Conservation (phyloP, 1,284 basidiomycete species). For the Fomitopsis pinicola region DNA sequence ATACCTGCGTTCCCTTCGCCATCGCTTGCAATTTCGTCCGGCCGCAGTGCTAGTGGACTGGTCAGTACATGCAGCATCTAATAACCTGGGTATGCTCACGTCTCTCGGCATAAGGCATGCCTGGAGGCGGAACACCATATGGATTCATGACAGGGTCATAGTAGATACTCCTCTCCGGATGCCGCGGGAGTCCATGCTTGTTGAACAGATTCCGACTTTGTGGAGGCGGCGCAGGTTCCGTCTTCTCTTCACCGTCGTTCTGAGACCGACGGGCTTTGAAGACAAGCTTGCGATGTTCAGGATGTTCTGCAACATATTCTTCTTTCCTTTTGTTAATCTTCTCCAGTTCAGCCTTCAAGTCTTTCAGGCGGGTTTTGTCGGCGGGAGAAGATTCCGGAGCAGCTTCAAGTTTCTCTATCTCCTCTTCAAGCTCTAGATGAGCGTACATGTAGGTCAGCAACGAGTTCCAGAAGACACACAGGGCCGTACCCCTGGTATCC, state of each 20-base stretch:
- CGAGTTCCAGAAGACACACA: neutral
- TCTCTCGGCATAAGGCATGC: slow-evolving; percentile 90
- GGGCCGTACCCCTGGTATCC: slow-evolving; percentile 65
- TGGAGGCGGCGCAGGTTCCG: slow-evolving; percentile 28
- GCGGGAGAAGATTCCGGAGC: slow-evolving; percentile 36
- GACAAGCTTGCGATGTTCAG: slow-evolving; percentile 80
- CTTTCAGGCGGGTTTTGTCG: slow-evolving; percentile 53
- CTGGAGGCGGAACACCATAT: slow-evolving; percentile 92
- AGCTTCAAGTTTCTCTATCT: slow-evolving; percentile 60
- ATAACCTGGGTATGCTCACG: slow-evolving; percentile 43
- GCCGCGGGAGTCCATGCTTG: slow-evolving; percentile 76
- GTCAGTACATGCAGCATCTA: neutral
- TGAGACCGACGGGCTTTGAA: slow-evolving; percentile 48
- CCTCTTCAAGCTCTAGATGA: slow-evolving; percentile 62
- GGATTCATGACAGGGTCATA: slow-evolving; percentile 94
- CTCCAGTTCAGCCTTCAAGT: slow-evolving; percentile 74
- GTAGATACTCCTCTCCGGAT: slow-evolving; percentile 88
- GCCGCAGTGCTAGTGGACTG: slow-evolving; percentile 44
- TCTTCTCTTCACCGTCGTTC: slow-evolving; percentile 42
- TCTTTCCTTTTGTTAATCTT: slow-evolving; percentile 83
- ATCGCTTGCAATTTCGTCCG: slow-evolving; percentile 61
- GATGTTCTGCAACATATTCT: slow-evolving; percentile 87
- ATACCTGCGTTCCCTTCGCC: slow-evolving; percentile 46
- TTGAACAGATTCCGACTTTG: slow-evolving; percentile 69
- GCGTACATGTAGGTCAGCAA: neutral